Evolutionary conservation across 2,329 filamentous ascomycete species (phyloP).

Genomic region (Microcyclosporella mali): DNA sequence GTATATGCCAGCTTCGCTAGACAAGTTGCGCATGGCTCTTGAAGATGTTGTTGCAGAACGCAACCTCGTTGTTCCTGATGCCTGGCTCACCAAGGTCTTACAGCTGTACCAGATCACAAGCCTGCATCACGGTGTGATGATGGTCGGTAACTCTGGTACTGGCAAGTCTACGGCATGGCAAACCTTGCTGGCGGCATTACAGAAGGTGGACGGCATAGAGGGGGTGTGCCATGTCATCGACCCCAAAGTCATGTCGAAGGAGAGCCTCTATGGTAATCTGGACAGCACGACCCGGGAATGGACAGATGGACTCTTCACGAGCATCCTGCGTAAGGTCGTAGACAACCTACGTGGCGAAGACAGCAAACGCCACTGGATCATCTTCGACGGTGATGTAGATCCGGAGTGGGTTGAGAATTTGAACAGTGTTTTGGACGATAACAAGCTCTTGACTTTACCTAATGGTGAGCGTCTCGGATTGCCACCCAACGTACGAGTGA

Average conservation of each 20-base stretch:
- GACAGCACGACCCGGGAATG: slow-evolving; percentile 97
- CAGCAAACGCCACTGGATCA: slow-evolving; percentile 95
- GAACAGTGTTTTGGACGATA: slow-evolving; percentile 98
- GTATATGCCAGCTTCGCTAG: slow-evolving; percentile 84
- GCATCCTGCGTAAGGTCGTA: slow-evolving; percentile 95
- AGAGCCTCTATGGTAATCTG: slow-evolving; percentile 89
- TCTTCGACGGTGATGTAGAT: slow-evolving; percentile 98
- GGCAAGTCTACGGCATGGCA: slow-evolving; percentile 97
- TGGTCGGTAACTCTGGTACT: slow-evolving; percentile 96
- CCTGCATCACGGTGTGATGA: slow-evolving; percentile 99
- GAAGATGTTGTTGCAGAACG: slow-evolving; percentile 74
- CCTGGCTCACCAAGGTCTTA: slow-evolving; percentile 95
- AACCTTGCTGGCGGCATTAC: slow-evolving; percentile 80
- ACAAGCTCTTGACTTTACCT: slow-evolving; percentile 91
- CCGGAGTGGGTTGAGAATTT: slow-evolving; percentile 99
- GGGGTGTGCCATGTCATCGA: slow-evolving; percentile 97
- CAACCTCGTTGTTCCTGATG: slow-evolving; percentile 82
- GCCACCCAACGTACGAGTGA: slow-evolving; percentile 91
- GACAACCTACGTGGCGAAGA: slow-evolving; percentile 98
- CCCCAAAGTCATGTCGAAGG: slow-evolving; percentile 99
- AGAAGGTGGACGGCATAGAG: slow-evolving; percentile 84
- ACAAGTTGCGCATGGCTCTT: slow-evolving; percentile 73
- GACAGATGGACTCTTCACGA: slow-evolving; percentile 97
- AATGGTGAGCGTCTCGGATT: slow-evolving; percentile 97
- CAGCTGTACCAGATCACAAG: slow-evolving; percentile 97